Evolutionary conservation across 2,329 filamentous ascomycete species (phyloP).

Genomic region (Dendryphion nanum): DNA sequence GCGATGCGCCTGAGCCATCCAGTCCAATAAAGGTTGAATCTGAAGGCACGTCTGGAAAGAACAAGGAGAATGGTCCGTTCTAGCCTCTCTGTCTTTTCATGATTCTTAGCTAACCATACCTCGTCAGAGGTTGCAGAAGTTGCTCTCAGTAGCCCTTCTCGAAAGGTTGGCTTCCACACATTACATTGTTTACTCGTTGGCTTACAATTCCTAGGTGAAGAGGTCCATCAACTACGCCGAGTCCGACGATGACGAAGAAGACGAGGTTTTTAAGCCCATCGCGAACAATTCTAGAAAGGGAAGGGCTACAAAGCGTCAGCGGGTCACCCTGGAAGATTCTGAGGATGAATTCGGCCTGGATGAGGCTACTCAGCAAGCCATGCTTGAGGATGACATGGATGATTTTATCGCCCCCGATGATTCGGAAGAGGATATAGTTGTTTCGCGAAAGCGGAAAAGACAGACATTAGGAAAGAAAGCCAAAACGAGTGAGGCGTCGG

Average conservation of each 20-base stretch:
- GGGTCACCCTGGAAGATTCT: slow-evolving; percentile 61
- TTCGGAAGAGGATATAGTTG: slow-evolving; percentile 65
- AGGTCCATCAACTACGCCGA: slow-evolving; percentile 79
- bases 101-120: slow-evolving; percentile 44
- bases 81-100: slow-evolving; percentile 38
- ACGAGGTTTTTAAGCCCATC: slow-evolving; percentile 65
- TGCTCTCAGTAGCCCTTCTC: slow-evolving; percentile 68
- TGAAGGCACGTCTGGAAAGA: slow-evolving; percentile 45
- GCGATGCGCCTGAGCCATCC: slow-evolving; percentile 66
- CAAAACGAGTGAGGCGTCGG: slow-evolving; percentile 59
- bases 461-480: slow-evolving; percentile 48
- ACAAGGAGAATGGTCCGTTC: slow-evolving; percentile 53
- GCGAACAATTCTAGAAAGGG: slow-evolving; percentile 45
- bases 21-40: slow-evolving; percentile 68
- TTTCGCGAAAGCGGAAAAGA: slow-evolving; percentile 68
- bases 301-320: slow-evolving; percentile 56
- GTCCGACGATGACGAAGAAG: slow-evolving; percentile 70
- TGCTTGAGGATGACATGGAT: slow-evolving; percentile 67
- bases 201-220: slow-evolving; percentile 47
- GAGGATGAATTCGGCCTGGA: slow-evolving; percentile 67
- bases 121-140: slow-evolving; percentile 44
- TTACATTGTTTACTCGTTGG: slow-evolving; percentile 9
- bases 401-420: slow-evolving; percentile 89
- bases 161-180: slow-evolving; percentile 62
- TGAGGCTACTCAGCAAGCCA: slow-evolving; percentile 55